Evolutionary conservation across 441 rosid genomes (phyloP).

Genomic region (Populus hybrid): DNA sequence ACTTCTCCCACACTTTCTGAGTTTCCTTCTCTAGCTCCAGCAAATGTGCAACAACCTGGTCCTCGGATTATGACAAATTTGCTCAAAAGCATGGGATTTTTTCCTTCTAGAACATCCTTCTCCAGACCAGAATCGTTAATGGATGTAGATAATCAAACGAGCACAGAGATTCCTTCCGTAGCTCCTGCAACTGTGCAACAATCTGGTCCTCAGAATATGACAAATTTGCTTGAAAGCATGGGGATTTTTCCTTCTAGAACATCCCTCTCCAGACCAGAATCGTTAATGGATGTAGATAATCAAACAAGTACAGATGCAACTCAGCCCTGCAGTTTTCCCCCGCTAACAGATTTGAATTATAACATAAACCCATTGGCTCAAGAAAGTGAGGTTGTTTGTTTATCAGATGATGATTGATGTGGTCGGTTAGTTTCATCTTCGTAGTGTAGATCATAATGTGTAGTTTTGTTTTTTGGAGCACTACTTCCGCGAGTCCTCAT

Average conservation of each 20-base stretch:
- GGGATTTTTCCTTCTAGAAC: slow-evolving; percentile 18
- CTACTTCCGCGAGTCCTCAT: background rate
- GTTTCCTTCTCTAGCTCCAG: background rate
- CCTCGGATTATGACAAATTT: slow-evolving; percentile 6
- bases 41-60: slow-evolving; percentile 9
- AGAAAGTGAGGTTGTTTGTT: slow-evolving; percentile 45
- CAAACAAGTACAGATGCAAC: slow-evolving; percentile 18
- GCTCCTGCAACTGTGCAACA: slow-evolving; percentile 1
- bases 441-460: background rate
- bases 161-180: background rate
- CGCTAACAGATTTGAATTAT: slow-evolving; percentile 18
- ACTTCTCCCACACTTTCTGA: slow-evolving; percentile 10
- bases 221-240: slow-evolving; percentile 16
- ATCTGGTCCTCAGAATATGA: slow-evolving; percentile 11
- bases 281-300: slow-evolving; percentile 19
- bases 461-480: background rate
- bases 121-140: slow-evolving; percentile 21
- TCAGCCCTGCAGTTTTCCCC: slow-evolving; percentile 16
- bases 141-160: slow-evolving; percentile 20
- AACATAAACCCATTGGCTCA: slow-evolving; percentile 5
- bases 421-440: background rate
- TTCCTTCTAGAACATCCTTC: slow-evolving; percentile 14
- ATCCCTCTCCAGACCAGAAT: slow-evolving; percentile 20
- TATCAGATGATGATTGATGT: slow-evolving; percentile 79
- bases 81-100: slow-evolving; percentile 14